Base-by-base conservation (phyloP, 176 grass and related monocot genomes). In the Raddia guianensis region DNA sequence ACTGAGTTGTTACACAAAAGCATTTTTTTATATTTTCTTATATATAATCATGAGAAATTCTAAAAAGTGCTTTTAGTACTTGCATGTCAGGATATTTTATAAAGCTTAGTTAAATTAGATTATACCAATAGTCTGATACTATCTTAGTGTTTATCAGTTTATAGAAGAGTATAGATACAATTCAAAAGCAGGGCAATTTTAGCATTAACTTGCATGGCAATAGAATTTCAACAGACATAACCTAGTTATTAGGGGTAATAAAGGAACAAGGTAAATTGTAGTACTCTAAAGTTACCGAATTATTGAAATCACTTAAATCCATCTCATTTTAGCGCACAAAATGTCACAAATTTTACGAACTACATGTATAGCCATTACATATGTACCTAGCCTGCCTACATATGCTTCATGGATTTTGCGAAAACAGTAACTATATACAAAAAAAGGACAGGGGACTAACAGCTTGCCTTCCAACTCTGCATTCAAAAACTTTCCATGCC, bases 171-270 rank as follows among this genome's bases (percentile, higher is more conserved):
- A 27, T 1, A 27, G 27, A 27, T 40, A 73, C 6, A 49, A 20
- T 66, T 65, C 71, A 42, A 16, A 76, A 64, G 44, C 9, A 49
- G n/a, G 35, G 12, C 34, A 78, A 14, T 44, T 73, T 44, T 15
- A 50, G 66, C 77, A 75, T 34, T 50, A 50, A 35, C 67, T 56
- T 59, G 50, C 15, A 13, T 58, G 44, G 58, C 56, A 75, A 55
- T 9, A 48, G 2, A 70, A 48, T 42, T 70, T 48, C 46, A 47
- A 43, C 48, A 3, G 53, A 80, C 40, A 69, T 2, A 69, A 32
- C 44, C 27, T 69, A 47, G 46, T 32, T 16, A 62, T 6, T 33
- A 62, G 21, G 12, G 2, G 1, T 69, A 57, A 68, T 12, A 43
- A 58, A 34, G n/a, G 65, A 34, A 12, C 14, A 54, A 72, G 14